Evolutionary conservation across 2,329 filamentous ascomycete genomes (phyloP).

Genomic region (Albifimbria verrucaria): DNA sequence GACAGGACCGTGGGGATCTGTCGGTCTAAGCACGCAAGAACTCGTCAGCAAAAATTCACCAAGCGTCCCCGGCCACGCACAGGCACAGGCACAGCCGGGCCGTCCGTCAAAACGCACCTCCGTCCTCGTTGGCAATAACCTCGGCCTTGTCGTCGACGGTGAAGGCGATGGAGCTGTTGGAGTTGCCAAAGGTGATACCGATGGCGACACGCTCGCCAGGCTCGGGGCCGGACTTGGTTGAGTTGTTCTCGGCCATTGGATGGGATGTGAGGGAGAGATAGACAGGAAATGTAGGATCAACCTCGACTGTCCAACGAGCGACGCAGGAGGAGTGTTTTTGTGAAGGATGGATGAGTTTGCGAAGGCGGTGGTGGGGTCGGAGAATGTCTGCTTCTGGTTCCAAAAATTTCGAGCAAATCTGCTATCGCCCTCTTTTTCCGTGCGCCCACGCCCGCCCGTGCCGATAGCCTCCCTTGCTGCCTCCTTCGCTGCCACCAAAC

Average conservation of each 20-base stretch:
- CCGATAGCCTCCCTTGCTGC: not conserved
- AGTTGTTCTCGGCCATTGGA: slow-evolving; percentile 45
- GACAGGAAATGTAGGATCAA: slow-evolving; percentile 6
- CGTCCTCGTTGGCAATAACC: slow-evolving; percentile 98
- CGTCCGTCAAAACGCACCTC: slow-evolving; percentile 58
- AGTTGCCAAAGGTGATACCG: slow-evolving; percentile 97
- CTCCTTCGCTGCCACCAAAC: not conserved
- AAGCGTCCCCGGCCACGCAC: not conserved
- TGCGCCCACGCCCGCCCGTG: not conserved
- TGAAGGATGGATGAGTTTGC: not conserved
- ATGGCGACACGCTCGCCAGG: slow-evolving; percentile 69
- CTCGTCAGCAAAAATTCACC: slow-evolving; percentile 7
- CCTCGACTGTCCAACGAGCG: not conserved
- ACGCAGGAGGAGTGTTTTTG: not conserved
- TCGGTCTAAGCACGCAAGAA: slow-evolving; percentile 61
- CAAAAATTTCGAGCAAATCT: slow-evolving; percentile 3
- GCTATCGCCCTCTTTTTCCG: not conserved
- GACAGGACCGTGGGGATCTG: slow-evolving; percentile 94
- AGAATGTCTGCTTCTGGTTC: not conserved
- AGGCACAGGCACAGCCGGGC: not conserved
- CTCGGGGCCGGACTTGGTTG: slow-evolving; percentile 41
- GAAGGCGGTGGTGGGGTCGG: slow-evolving; percentile 1
- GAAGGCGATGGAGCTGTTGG: slow-evolving; percentile 94
- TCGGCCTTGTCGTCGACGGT: slow-evolving; percentile 92
- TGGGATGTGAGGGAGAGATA: not conserved